A percentile compares a stretch with the other conserved stretches of the same genome.
phyloP scores from a whole-genome alignment of 1,284 basidiomycete genomes.

The Malassezia japonica region DNA sequence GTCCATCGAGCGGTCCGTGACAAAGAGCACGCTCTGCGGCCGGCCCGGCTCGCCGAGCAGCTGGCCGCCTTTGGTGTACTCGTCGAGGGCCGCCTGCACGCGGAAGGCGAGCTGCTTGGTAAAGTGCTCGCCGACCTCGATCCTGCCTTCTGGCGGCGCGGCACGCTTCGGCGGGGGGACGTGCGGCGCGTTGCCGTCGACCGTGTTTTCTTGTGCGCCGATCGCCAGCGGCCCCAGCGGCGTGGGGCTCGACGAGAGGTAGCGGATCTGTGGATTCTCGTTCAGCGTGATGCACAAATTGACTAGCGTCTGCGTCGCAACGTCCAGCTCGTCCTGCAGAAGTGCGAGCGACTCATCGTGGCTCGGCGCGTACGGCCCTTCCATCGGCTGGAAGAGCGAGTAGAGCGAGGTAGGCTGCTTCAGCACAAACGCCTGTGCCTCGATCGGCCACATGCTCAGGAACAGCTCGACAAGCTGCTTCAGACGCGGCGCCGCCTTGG shows the following conservation, averaged over 20 bases:
- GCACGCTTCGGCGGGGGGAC: neutral
- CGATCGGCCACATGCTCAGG: slow-evolving; percentile 36
- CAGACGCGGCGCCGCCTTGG: slow-evolving; percentile 37
- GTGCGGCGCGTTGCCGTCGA: slow-evolving; percentile 9
- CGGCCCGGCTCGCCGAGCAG: slow-evolving; percentile 60
- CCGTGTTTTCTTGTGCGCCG: slow-evolving; percentile 3
- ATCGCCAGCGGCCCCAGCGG: slow-evolving; percentile 63
- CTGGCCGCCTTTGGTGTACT: slow-evolving; percentile 30
- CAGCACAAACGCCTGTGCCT: slow-evolving; percentile 39
- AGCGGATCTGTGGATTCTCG: slow-evolving; percentile 88
- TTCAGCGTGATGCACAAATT: slow-evolving; percentile 84
- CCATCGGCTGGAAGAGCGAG: slow-evolving; percentile 25
- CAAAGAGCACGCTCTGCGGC: slow-evolving; percentile 71
- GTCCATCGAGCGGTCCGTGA: slow-evolving; percentile 94
- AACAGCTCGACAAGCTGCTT: slow-evolving; percentile 45
- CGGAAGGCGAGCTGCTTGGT: slow-evolving; percentile 40
- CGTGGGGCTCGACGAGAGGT: slow-evolving; percentile 72
- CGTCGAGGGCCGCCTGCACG: slow-evolving; percentile 29
- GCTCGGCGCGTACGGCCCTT: slow-evolving; percentile 53
- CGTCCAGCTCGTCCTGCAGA: slow-evolving; percentile 42
- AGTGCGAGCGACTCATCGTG: slow-evolving; percentile 27
- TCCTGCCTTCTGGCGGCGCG: neutral
- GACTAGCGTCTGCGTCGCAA: slow-evolving; percentile 35
- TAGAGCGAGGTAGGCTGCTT: slow-evolving; percentile 33
- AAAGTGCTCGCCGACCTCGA: slow-evolving; percentile 27